phyloP scores from a whole-genome alignment of 176 grass and related monocot genomes.

The Juncus effusus region DNA sequence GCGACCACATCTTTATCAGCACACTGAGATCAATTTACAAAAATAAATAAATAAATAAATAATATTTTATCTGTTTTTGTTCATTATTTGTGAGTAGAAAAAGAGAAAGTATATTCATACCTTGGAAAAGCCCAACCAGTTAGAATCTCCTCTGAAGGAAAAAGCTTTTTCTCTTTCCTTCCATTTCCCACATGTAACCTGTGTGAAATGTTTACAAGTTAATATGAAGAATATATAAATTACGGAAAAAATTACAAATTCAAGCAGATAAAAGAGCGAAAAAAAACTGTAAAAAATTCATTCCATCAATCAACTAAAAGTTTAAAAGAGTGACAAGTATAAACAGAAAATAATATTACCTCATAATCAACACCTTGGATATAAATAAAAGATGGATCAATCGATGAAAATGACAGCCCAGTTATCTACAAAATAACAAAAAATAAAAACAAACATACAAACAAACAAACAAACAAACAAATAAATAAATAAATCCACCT shows the following conservation, averaged over 20 bases:
- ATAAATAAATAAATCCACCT: slow-evolving; percentile 44
- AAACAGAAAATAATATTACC: slow-evolving; percentile 32
- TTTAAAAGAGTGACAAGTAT: not conserved
- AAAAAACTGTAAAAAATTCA: not conserved
- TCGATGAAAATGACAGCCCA: slow-evolving; percentile 73
- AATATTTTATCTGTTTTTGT: not conserved
- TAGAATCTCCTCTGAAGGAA: slow-evolving; percentile 89
- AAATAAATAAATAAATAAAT: slow-evolving; percentile 6
- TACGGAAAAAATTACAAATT: not conserved
- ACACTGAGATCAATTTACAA: slow-evolving; percentile 37
- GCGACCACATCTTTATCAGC: slow-evolving; percentile 56
- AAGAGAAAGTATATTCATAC: slow-evolving; percentile 27
- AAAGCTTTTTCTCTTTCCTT: slow-evolving; percentile 51
- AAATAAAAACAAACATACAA: slow-evolving; percentile 24
- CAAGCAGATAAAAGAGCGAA: not conserved
- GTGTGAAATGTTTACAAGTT: slow-evolving; percentile 15
- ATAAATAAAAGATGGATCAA: slow-evolving; percentile 60
- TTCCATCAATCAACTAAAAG: slow-evolving; percentile 1
- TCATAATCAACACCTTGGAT: slow-evolving; percentile 97
- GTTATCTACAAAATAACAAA: slow-evolving; percentile 60
- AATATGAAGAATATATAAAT: not conserved
- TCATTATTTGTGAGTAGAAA: not conserved
- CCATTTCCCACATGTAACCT: slow-evolving; percentile 84
- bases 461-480: slow-evolving; percentile 16
- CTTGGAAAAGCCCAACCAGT: slow-evolving; percentile 85